phyloP scores from a whole-genome alignment of 371 early-diverging fungal genomes.

The Mucor velutinosus region DNA sequence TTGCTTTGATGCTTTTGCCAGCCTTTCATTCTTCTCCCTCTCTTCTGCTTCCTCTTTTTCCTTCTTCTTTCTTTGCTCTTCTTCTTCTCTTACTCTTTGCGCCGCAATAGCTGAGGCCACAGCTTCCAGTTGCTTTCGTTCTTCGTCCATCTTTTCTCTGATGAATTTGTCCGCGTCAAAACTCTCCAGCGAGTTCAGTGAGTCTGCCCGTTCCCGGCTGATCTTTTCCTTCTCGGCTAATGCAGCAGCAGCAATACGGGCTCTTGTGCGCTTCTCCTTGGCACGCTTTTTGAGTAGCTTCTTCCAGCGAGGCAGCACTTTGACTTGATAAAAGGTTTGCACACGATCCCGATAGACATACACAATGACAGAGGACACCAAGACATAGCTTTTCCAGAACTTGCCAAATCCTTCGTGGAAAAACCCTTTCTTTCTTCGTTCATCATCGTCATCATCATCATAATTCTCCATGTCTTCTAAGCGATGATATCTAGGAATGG shows the following conservation, averaged over 20 bases:
- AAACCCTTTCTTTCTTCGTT: slow-evolving; percentile 20
- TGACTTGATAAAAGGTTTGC: slow-evolving; percentile 18
- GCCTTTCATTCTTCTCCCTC: not conserved
- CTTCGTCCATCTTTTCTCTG: slow-evolving; percentile 1
- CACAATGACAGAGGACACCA: slow-evolving; percentile 18
- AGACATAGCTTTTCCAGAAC: slow-evolving; percentile 43
- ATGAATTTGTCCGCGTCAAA: slow-evolving; percentile 5
- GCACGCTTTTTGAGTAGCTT: slow-evolving; percentile 22
- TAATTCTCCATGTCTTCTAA: not conserved
- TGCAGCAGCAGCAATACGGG: slow-evolving; percentile 22
- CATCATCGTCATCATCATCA: not conserved
- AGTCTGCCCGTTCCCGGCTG: slow-evolving; percentile 11
- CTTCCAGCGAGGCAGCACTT: slow-evolving; percentile 25
- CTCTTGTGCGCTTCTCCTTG: slow-evolving; percentile 19
- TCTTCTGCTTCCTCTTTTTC: slow-evolving; percentile 1
- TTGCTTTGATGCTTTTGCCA: not conserved
- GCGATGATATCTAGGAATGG: not conserved
- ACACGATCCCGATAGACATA: slow-evolving; percentile 35
- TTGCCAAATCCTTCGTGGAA: slow-evolving; percentile 34
- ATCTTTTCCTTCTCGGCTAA: slow-evolving; percentile 20
- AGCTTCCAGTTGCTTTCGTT: not conserved
- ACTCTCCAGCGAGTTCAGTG: slow-evolving; percentile 2
- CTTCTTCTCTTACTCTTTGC: not conserved
- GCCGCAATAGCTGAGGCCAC: not conserved
- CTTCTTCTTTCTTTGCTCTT: slow-evolving; percentile 3